Conservation (phyloP, 768 basidiomycete genomes). For the Terana coerulea region DNA sequence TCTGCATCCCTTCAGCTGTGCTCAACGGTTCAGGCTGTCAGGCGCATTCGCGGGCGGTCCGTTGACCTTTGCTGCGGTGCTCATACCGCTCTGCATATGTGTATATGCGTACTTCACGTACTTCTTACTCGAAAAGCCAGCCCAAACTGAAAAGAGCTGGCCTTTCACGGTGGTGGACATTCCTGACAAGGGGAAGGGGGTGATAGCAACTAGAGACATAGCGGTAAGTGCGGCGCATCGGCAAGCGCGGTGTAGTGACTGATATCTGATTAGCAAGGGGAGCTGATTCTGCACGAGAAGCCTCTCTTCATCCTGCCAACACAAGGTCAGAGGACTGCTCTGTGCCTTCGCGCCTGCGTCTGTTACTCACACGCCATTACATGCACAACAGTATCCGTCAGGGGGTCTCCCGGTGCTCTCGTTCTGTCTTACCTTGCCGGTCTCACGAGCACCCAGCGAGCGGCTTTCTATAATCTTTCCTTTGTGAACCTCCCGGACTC, state of each 20-base stretch:
- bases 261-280: conserved; percentile 44
- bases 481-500: conserved; percentile 48
- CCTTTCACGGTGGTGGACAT: conserved; percentile 43
- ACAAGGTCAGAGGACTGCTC: conserved; percentile 34
- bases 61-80: not conserved
- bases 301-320: conserved; percentile 52
- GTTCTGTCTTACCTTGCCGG: conserved; percentile 34
- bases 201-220: conserved; percentile 49
- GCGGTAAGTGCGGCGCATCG: conserved; percentile 31
- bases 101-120: conserved; percentile 9
- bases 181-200: conserved; percentile 53
- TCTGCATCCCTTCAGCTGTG: no score
- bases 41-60: no score
- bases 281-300: conserved; percentile 50
- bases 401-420: conserved; percentile 40
- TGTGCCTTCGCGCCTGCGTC: not conserved
- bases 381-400: conserved; percentile 10
- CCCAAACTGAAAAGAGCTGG: not conserved
- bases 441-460: conserved; percentile 31
- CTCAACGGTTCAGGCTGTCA: no score
- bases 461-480: conserved; percentile 51
- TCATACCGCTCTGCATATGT: not conserved
- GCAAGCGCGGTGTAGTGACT: not conserved
- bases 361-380: not conserved
- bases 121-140: not conserved